phyloP scores from a whole-genome alignment of 805 yeast genomes.

The Maudiozyma barnettii region DNA sequence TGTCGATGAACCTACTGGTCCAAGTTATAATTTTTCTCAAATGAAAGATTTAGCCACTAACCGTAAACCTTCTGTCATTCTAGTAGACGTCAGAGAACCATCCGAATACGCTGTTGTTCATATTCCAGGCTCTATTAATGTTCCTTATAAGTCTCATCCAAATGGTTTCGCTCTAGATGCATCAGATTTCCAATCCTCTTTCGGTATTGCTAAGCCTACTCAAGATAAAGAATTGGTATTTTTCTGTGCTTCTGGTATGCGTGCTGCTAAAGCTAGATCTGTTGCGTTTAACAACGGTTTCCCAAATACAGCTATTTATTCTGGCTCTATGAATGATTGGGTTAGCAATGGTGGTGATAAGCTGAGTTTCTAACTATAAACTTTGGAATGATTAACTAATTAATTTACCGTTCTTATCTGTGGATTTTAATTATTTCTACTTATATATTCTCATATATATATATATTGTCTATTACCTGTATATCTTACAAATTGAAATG shows the following conservation, averaged over 20 bases:
- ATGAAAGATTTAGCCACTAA: conserved; percentile 37
- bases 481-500: too few relatives aligned
- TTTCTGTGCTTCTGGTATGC: conserved; percentile 80
- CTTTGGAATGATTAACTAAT: too few relatives aligned
- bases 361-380: not conserved
- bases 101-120: conserved; percentile 57
- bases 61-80: conserved; percentile 37
- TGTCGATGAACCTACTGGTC: conserved; percentile 2
- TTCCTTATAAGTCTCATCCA: conserved; percentile 77
- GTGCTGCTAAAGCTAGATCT: conserved; percentile 74
- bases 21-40: conserved; percentile 40
- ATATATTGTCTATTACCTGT: not conserved
- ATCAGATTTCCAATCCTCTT: conserved; percentile 61
- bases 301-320: conserved; percentile 61
- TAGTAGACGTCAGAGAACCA: conserved; percentile 85
- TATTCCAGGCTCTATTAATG: conserved; percentile 74
- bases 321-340: conserved; percentile 85
- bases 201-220: conserved; percentile 68
- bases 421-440: too few relatives aligned
- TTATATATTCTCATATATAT: not conserved
- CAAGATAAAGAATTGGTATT: conserved; percentile 57
- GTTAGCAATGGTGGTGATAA: conserved; percentile 25
- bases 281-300: conserved; percentile 80
- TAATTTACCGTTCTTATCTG: too few relatives aligned
- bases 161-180: conserved; percentile 67